Evolutionary conservation across 1,139 yeast species (phyloP).

Genomic region (Debaryomyces sp.): DNA sequence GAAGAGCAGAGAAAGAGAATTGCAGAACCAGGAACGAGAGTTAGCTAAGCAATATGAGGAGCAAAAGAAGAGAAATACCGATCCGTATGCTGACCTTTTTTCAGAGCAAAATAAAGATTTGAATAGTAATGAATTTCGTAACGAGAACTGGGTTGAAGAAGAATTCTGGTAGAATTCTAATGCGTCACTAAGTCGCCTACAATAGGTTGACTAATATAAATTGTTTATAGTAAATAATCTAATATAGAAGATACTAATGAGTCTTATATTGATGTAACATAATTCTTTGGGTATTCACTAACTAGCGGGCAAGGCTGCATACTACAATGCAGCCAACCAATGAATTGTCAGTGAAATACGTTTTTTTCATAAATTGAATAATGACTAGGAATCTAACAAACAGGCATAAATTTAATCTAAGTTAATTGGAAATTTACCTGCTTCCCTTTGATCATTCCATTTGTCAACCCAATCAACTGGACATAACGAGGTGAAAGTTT

Average conservation of each 20-base stretch:
- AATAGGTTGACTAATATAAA: neutral
- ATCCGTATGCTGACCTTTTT: slow-evolving; percentile 63
- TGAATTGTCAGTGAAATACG: neutral
- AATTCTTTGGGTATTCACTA: neutral
- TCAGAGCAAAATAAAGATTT: slow-evolving; percentile 49
- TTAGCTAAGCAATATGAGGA: slow-evolving; percentile 25
- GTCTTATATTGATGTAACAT: slow-evolving; percentile 4
- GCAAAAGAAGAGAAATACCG: slow-evolving; percentile 36
- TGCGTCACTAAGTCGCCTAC: neutral
- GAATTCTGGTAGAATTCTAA: slow-evolving; percentile 52
- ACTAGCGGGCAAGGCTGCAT: neutral
- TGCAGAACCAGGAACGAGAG: slow-evolving; percentile 28
- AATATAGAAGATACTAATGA: slow-evolving; percentile 1
- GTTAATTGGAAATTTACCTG: slow-evolving; percentile 52
- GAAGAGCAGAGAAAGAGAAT: slow-evolving; percentile 33
- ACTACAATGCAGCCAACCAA: neutral
- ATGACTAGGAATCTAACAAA: neutral
- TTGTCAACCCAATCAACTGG: slow-evolving; percentile 91
- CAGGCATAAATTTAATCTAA: slow-evolving; percentile 24
- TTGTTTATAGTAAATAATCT: slow-evolving; percentile 6
- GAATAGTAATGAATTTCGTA: slow-evolving; percentile 54
- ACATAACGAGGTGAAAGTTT: slow-evolving; percentile 88
- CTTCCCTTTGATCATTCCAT: slow-evolving; percentile 94
- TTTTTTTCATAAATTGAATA: neutral
- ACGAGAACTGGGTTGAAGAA: slow-evolving; percentile 65